Percentiles rank a stretch among this genome's conserved stretches.
Conservation (phyloP, 2,329 filamentous ascomycete species). For the Aspergillus glaucus region DNA sequence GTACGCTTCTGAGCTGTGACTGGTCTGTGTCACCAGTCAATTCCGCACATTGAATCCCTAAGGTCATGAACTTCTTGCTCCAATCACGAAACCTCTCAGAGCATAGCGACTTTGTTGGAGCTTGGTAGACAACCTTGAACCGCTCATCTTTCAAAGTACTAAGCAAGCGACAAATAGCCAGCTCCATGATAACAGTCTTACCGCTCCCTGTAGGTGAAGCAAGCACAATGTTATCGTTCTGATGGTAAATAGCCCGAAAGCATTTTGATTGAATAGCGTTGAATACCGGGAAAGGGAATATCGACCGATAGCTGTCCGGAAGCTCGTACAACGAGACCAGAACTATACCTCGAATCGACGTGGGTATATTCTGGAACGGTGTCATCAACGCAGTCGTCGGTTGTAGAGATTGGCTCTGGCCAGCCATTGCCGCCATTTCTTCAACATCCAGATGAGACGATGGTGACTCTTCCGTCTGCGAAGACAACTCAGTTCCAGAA, state of each 20-base stretch:
- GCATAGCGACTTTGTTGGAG: constrained; percentile 77
- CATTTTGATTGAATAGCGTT: constrained; percentile 80
- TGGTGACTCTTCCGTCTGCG: background rate
- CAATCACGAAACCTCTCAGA: constrained; percentile 71
- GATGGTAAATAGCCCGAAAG: constrained; percentile 60
- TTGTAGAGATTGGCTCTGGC: background rate
- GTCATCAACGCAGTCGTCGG: background rate
- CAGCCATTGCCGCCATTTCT: background rate
- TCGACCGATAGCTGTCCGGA: constrained; percentile 60
- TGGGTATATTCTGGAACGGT: constrained; percentile 21
- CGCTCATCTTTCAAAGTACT: constrained; percentile 50
- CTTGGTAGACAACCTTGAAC: constrained; percentile 80
- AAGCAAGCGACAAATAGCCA: constrained; percentile 70
- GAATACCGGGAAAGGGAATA: constrained; percentile 70
- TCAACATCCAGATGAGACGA: background rate
- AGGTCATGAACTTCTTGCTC: constrained; percentile 63
- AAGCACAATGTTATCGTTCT: constrained; percentile 69
- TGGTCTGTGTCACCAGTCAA: constrained; percentile 75
- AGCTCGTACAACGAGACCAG: constrained; percentile 55
- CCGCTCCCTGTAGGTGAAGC: constrained; percentile 79
- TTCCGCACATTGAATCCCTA: constrained; percentile 66
- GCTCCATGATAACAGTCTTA: constrained; percentile 74
- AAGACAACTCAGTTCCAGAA: background rate
- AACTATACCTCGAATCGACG: constrained; percentile 52
- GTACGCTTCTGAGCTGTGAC: constrained; percentile 60